Conservation (phyloP, 768 basidiomycete genomes). For the Paxillus ammoniavirescens region DNA sequence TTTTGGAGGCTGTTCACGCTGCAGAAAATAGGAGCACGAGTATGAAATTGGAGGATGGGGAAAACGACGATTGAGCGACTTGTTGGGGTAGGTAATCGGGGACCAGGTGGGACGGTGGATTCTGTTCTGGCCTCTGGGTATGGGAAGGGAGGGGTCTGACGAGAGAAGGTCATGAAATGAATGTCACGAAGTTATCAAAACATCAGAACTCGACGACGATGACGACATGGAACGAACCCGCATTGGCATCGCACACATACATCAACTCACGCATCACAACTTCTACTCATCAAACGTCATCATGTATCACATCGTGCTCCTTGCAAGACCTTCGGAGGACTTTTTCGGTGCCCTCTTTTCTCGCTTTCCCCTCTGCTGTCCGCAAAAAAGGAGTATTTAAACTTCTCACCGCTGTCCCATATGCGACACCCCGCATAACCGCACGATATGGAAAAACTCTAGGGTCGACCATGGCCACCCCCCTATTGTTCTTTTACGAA, state of each 20-base stretch:
- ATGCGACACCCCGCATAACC: background rate
- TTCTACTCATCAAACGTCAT: background rate
- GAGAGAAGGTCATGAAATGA: background rate
- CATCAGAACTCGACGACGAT: background rate
- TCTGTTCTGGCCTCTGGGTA: background rate
- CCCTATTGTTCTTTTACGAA: background rate
- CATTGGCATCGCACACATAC: background rate
- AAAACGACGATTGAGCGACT: conserved; percentile 18
- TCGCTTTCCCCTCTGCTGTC: background rate
- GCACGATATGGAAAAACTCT: background rate
- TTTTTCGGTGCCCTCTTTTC: background rate
- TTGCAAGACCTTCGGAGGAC: background rate
- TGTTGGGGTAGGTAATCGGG: background rate
- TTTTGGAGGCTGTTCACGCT: conserved; percentile 52
- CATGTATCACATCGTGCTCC: background rate
- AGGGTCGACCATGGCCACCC: background rate
- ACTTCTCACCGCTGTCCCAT: background rate
- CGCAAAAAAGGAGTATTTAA: background rate
- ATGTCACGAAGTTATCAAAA: background rate
- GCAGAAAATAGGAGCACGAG: conserved; percentile 43
- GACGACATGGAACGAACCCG: no score
- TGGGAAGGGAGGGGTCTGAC: background rate
- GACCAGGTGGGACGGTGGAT: background rate
- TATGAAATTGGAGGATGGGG: conserved; percentile 27
- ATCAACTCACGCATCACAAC: background rate